Conservation (phyloP, 257 asterid genomes). For the Fraxinus pennsylvanica region DNA sequence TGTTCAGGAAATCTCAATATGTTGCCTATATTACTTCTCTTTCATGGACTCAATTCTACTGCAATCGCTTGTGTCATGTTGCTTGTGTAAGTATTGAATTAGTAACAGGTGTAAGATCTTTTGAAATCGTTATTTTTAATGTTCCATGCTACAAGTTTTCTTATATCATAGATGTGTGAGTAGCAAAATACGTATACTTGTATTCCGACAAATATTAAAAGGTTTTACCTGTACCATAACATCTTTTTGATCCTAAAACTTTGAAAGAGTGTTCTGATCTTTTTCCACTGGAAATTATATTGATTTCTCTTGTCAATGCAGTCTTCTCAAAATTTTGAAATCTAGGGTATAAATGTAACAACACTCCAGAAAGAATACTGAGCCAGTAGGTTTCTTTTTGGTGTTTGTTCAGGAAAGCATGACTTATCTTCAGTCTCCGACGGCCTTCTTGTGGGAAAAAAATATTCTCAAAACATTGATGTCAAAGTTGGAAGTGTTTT, state of each 20-base stretch:
- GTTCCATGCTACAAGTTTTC: not conserved
- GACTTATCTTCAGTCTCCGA: too few relatives aligned
- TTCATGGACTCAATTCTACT: slow-evolving; percentile 55
- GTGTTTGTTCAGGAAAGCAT: too few relatives aligned
- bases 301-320: too few relatives aligned
- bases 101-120: not conserved
- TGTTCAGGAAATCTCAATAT: slow-evolving; percentile 77
- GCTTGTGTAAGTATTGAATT: slow-evolving; percentile 66
- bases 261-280: not conserved
- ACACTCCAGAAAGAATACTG: too few relatives aligned
- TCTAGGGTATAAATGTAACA: too few relatives aligned
- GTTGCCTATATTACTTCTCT: slow-evolving; percentile 77
- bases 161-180: not conserved
- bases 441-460: too few relatives aligned
- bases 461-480: too few relatives aligned
- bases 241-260: not conserved
- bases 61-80: slow-evolving; percentile 74
- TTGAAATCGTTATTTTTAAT: slow-evolving; percentile 1
- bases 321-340: too few relatives aligned
- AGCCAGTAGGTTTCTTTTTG: too few relatives aligned
- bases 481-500: too few relatives aligned
- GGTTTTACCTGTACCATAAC: not conserved
- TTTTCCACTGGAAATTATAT: not conserved
- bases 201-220: not conserved
- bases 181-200: too few relatives aligned